Conservation (phyloP, 2,329 filamentous ascomycete genomes). For the Gaeumannomyces tritici region DNA sequence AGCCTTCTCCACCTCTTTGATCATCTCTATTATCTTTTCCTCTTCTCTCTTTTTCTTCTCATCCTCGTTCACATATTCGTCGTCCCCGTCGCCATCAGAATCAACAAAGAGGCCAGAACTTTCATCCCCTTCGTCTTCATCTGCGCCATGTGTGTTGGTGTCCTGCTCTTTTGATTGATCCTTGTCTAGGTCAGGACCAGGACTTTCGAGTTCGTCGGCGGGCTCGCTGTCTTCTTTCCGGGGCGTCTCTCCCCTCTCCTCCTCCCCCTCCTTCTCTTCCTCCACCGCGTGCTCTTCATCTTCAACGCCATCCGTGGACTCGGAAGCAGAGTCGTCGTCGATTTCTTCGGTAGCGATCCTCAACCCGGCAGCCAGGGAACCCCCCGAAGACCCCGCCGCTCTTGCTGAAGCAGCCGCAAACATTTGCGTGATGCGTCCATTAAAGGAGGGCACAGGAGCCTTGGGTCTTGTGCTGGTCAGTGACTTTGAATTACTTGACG, state of each 20-base stretch:
- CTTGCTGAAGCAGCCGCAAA: slow-evolving; percentile 10
- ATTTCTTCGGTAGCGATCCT: slow-evolving; percentile 7
- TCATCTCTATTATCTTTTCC: slow-evolving; percentile 14
- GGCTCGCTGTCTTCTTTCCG: neutral
- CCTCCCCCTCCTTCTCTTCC: too few species aligned
- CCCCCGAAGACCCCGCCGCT: neutral
- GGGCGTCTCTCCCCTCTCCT: neutral
- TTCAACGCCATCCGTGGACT: slow-evolving; percentile 9
- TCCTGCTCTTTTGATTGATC: neutral
- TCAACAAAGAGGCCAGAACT: slow-evolving; percentile 3
- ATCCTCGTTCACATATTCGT: slow-evolving; percentile 7
- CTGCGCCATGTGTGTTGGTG: slow-evolving; percentile 2
- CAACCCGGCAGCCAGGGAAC: neutral
- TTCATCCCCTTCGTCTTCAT: slow-evolving; percentile 6
- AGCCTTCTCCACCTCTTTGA: slow-evolving; percentile 13
- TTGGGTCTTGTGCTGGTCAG: slow-evolving; percentile 27
- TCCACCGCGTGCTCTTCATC: slow-evolving; percentile 2
- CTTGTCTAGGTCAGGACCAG: slow-evolving; percentile 1
- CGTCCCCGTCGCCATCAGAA: slow-evolving; percentile 5
- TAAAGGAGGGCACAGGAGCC: slow-evolving; percentile 12
- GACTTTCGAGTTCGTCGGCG: neutral
- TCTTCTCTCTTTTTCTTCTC: slow-evolving; percentile 4
- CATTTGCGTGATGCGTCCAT: slow-evolving; percentile 13
- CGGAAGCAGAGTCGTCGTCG: slow-evolving; percentile 8
- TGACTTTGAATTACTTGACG: slow-evolving; percentile 38